Evolutionary conservation across 2,329 filamentous ascomycete species (phyloP).

Genomic region (Neopestalotiopsis clavispora): DNA sequence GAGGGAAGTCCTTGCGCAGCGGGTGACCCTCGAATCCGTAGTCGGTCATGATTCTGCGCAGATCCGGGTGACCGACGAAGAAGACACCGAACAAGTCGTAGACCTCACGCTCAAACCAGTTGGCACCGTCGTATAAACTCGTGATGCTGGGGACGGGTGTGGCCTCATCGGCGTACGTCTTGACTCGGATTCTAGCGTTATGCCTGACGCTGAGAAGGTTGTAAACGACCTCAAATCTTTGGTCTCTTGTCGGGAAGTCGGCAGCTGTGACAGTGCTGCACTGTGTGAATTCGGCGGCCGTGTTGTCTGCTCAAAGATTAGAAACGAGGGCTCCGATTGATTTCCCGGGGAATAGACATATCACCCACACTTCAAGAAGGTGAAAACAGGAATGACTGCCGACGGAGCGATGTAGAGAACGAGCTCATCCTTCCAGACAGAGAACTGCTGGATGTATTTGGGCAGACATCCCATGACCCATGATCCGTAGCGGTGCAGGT

Average conservation of each 20-base stretch:
- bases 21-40: conserved; percentile 99
- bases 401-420: conserved; percentile 89
- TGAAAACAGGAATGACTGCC: conserved; percentile 89
- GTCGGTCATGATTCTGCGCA: conserved; percentile 98
- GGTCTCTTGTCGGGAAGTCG: conserved; percentile 92
- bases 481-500: conserved; percentile 91
- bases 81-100: conserved; percentile 98
- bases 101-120: conserved; percentile 98
- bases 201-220: conserved; percentile 94
- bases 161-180: conserved; percentile 98
- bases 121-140: conserved; percentile 87
- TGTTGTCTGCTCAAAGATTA: conserved; percentile 70
- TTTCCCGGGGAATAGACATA: background rate
- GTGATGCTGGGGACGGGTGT: conserved; percentile 90
- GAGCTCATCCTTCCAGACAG: conserved; percentile 99
- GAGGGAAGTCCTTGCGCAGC: conserved; percentile 94
- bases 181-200: conserved; percentile 95
- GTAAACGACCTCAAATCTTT: conserved; percentile 98
- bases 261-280: conserved; percentile 91
- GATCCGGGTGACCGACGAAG: conserved; percentile 92
- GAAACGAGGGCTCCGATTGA: conserved; percentile 16
- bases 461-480: conserved; percentile 97
- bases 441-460: conserved; percentile 99
- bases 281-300: conserved; percentile 94
- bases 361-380: conserved; percentile 81